phyloP scores from a whole-genome alignment of 1,284 basidiomycete species.

The Irpex rosettiformis region DNA sequence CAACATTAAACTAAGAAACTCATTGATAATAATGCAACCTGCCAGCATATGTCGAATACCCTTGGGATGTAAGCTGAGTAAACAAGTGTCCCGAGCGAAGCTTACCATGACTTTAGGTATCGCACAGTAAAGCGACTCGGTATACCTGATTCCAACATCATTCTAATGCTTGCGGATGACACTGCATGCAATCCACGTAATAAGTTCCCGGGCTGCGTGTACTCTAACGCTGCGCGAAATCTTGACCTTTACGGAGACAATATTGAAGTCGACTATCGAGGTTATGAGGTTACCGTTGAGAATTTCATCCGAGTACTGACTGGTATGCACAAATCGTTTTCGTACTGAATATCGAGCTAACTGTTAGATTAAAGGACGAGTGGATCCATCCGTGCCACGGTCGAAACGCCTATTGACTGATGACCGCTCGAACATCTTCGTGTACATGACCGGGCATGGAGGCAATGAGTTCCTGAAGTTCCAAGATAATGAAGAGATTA shows the following conservation, averaged over 20 bases:
- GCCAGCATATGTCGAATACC: conserved; percentile 95
- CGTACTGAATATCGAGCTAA: not conserved
- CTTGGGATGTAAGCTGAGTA: conserved; percentile 76
- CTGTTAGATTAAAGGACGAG: conserved; percentile 48
- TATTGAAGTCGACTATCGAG: conserved; percentile 97
- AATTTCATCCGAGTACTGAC: conserved; percentile 91
- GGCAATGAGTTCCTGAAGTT: conserved; percentile 99
- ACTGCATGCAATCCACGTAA: conserved; percentile 93
- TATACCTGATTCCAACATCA: conserved; percentile 97
- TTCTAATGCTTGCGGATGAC: conserved; percentile 98
- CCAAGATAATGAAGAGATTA: conserved; percentile 98
- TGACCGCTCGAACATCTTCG: conserved; percentile 91
- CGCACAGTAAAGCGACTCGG: conserved; percentile 97
- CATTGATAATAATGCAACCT: not conserved
- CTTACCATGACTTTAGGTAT: conserved; percentile 56
- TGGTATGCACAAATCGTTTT: conserved; percentile 42
- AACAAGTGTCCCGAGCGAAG: not conserved
- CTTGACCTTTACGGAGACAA: conserved; percentile 95
- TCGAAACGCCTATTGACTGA: conserved; percentile 92
- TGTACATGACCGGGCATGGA: conserved; percentile 98
- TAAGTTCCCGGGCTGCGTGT: conserved; percentile 89
- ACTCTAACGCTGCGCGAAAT: conserved; percentile 73
- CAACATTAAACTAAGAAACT: conserved; percentile 4
- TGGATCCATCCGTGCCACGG: conserved; percentile 75
- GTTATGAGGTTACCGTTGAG: conserved; percentile 97